Evolutionary conservation across 768 basidiomycete genomes (phyloP).

Genomic region (Coprinellus micaceus): DNA sequence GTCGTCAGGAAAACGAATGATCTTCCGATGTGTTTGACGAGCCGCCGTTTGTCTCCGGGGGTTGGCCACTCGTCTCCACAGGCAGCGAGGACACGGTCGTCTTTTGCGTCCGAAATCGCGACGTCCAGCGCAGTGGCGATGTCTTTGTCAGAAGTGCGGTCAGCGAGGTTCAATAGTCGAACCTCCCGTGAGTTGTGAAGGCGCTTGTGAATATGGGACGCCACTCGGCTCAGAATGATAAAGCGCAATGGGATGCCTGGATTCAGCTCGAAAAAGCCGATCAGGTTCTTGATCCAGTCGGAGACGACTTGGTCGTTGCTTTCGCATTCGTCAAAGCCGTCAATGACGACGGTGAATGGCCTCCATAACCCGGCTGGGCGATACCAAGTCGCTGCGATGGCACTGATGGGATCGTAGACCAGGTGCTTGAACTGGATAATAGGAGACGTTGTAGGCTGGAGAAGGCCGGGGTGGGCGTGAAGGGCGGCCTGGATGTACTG

Average conservation of each 20-base stretch:
- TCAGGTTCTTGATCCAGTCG: neutral
- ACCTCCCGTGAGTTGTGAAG: neutral
- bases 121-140: neutral
- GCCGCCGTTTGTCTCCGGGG: neutral
- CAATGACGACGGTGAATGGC: neutral
- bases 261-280: neutral
- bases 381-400: neutral
- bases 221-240: neutral
- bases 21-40: neutral
- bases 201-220: neutral
- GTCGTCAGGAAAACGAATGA: neutral
- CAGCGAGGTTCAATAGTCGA: neutral
- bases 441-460: neutral
- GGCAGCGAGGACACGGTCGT: neutral
- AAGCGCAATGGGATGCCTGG: neutral
- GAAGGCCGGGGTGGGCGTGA: neutral
- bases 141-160: neutral
- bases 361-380: too few relatives aligned
- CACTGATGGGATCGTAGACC: neutral
- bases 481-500: neutral
- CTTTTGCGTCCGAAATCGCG: neutral
- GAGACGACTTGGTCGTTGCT: neutral
- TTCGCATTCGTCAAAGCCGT: constrained; percentile 6
- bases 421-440: neutral
- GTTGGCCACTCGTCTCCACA: neutral